A percentile compares a stretch with the other conserved stretches of the same genome.
Conservation (phyloP, 1,284 basidiomycete genomes). For the Crucibulum cyathiforme region DNA sequence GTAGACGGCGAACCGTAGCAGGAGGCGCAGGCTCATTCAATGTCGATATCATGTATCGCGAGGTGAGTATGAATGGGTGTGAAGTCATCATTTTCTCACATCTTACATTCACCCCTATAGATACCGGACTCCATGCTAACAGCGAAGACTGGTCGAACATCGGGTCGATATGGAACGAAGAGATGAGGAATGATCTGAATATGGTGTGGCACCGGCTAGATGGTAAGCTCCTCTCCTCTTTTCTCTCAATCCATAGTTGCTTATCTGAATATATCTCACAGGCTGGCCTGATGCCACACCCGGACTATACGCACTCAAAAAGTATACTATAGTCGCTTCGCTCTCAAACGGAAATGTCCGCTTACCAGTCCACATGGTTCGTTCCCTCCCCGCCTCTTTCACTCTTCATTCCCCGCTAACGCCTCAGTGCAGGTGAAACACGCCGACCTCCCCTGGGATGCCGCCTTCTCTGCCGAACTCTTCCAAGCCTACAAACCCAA, state of each 20-base stretch:
- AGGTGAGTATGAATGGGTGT: slow-evolving; percentile 39
- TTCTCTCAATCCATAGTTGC: background rate
- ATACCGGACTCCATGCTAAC: too few species aligned
- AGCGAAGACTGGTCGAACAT: slow-evolving; percentile 25
- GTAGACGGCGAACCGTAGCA: slow-evolving; percentile 44
- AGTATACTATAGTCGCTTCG: slow-evolving; percentile 54
- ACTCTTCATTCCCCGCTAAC: background rate
- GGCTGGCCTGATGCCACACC: slow-evolving; percentile 63
- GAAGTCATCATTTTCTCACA: too few species aligned
- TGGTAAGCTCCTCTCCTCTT: slow-evolving; percentile 36
- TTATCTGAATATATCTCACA: slow-evolving; percentile 21
- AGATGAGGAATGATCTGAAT: slow-evolving; percentile 50
- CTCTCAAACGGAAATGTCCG: slow-evolving; percentile 71
- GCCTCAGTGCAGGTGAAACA: slow-evolving; percentile 54
- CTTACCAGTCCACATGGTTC: slow-evolving; percentile 65
- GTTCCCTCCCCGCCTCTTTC: slow-evolving; percentile 3
- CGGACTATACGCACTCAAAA: slow-evolving; percentile 58
- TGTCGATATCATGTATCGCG: slow-evolving; percentile 61
- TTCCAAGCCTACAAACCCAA: slow-evolving; percentile 68
- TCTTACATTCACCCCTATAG: too few species aligned
- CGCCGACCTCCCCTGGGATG: slow-evolving; percentile 67
- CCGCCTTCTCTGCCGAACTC: slow-evolving; percentile 63
- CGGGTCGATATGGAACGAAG: slow-evolving; percentile 47
- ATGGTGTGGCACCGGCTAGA: slow-evolving; percentile 62
- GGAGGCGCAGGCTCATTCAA: slow-evolving; percentile 55